Evolutionary conservation across 2,329 filamentous ascomycete genomes (phyloP).

Genomic region (Chaetomium globosum): DNA sequence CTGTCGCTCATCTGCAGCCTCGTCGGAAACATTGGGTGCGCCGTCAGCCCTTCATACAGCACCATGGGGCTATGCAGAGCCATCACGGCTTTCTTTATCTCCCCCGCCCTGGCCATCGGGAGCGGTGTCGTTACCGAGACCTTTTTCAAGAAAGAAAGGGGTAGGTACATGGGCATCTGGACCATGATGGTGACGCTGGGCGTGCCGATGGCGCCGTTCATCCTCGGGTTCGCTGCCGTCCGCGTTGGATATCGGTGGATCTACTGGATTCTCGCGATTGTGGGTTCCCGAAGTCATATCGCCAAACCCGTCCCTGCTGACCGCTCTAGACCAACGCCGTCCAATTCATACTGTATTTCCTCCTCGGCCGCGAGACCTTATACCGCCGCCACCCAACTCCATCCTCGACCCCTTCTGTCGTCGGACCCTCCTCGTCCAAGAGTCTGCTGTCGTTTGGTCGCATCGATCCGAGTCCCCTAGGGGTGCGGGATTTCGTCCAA

Average conservation of each 20-base stretch:
- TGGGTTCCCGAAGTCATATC: conserved; percentile 38
- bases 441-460: conserved; percentile 51
- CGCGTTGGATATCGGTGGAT: conserved; percentile 61
- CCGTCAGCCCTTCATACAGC: conserved; percentile 51
- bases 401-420: conserved; percentile 45
- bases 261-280: conserved; percentile 60
- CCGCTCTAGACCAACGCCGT: conserved; percentile 53
- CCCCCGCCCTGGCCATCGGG: conserved; percentile 54
- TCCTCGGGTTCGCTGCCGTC: conserved; percentile 52
- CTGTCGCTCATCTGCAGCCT: conserved; percentile 52
- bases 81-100: conserved; percentile 59
- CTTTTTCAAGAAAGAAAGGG: conserved; percentile 59
- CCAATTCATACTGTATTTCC: conserved; percentile 59
- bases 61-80: conserved; percentile 56
- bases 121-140: conserved; percentile 61
- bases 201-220: conserved; percentile 41
- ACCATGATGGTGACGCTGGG: conserved; percentile 44
- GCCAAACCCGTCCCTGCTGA: neutral
- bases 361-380: conserved; percentile 58
- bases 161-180: conserved; percentile 61
- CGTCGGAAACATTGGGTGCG: conserved; percentile 57
- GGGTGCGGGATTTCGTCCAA: conserved; percentile 53
- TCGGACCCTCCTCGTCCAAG: conserved; percentile 28
- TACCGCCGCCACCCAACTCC: conserved; percentile 49
- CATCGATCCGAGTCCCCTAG: conserved; percentile 56